These are phyloP conservation scores for Dactylellina haptotyla DNA, from an alignment of 2,329 filamentous ascomycete genomes.

Conservation along the genomic window DNA sequence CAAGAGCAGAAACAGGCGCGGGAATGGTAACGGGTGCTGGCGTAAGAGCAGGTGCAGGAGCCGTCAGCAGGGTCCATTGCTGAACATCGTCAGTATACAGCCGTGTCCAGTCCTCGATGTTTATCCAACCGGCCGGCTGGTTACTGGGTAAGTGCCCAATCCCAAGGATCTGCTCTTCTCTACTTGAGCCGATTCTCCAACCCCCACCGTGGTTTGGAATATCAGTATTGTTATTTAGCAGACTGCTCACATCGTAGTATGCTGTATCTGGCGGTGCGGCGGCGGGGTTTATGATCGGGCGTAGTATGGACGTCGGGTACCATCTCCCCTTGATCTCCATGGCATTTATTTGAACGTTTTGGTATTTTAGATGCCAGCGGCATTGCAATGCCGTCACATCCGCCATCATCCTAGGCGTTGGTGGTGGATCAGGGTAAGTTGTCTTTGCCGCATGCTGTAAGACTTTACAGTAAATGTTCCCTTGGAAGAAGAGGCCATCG, in stretches of 20 bases:
- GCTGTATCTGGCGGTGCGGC: constrained; percentile 40
- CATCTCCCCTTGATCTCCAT: constrained; percentile 52
- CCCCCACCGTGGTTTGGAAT: constrained; percentile 48
- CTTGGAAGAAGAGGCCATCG: constrained; percentile 33
- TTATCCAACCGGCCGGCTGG: constrained; percentile 49
- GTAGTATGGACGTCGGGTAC: constrained; percentile 45
- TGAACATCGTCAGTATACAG: constrained; percentile 39
- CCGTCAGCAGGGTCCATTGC: constrained; percentile 24
- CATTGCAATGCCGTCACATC: constrained; percentile 39
- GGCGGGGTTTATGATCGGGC: constrained; percentile 42
- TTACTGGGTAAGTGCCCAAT: constrained; percentile 44
- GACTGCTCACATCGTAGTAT: constrained; percentile 48
- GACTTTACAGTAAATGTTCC: constrained; percentile 49
- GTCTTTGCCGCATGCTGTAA: constrained; percentile 20
- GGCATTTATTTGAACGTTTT: constrained; percentile 50
- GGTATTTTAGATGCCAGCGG: constrained; percentile 48
- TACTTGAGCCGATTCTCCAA: constrained; percentile 26
- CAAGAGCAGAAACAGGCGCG: not conserved
- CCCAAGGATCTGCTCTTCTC: constrained; percentile 48
- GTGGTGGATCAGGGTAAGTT: constrained; percentile 36
- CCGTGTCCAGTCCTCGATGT: constrained; percentile 43
- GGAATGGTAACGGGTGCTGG: constrained; percentile 15
- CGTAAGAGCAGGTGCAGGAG: not conserved
- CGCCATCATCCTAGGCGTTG: constrained; percentile 47
- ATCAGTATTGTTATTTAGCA: constrained; percentile 50